Conservation (phyloP, 208 protist genomes). For the Chromosphaera perkinsii region DNA sequence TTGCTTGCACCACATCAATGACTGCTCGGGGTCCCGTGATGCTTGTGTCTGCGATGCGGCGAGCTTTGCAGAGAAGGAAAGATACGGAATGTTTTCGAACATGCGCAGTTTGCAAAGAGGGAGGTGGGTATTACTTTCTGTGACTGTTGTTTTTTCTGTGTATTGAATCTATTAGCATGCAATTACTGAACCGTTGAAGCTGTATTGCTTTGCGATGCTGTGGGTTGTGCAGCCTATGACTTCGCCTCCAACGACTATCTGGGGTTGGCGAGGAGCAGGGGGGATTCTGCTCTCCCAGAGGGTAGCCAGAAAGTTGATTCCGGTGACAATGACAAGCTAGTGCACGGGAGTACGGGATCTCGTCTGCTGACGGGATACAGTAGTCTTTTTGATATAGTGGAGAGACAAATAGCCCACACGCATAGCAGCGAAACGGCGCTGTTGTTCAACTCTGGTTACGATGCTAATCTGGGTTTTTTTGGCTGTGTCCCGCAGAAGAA, state of each 20-base stretch:
- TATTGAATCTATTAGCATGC: too few relatives aligned
- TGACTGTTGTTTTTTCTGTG: too few relatives aligned
- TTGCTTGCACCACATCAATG: too few relatives aligned
- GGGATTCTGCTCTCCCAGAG: background rate
- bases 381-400: background rate
- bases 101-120: too few relatives aligned
- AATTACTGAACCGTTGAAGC: too few relatives aligned
- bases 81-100: too few relatives aligned
- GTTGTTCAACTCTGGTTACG: slow-evolving; percentile 32
- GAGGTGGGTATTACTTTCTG: too few relatives aligned
- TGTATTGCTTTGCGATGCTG: too few relatives aligned
- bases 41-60: too few relatives aligned
- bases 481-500: background rate
- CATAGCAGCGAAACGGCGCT: background rate
- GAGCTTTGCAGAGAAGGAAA: too few relatives aligned
- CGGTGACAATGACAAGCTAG: background rate
- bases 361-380: slow-evolving; percentile 4
- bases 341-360: background rate
- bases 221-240: too few relatives aligned
- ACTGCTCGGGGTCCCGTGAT: too few relatives aligned
- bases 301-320: background rate
- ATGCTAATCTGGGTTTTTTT: slow-evolving; percentile 17
- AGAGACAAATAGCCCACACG: background rate
- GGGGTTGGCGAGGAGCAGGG: background rate
- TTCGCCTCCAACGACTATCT: slow-evolving; percentile 37